These are phyloP conservation scores for Oxytropis ochrocephala DNA, from an alignment of 306 rosid species.

Conservation along the genomic window DNA sequence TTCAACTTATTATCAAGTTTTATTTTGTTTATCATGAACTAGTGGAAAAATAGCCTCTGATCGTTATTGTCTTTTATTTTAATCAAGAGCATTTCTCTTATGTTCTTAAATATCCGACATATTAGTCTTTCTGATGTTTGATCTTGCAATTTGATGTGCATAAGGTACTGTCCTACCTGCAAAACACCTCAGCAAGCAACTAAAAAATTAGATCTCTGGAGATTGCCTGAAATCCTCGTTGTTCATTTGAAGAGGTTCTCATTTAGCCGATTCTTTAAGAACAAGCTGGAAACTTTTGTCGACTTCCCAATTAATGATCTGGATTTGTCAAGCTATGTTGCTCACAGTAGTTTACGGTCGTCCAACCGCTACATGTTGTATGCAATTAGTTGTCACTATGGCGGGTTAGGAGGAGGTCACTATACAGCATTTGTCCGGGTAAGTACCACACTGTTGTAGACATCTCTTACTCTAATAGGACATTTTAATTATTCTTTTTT, in stretches of 20 bases:
- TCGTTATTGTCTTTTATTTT: constrained; percentile 2
- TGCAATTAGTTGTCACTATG: constrained; percentile 83
- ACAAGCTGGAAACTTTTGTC: constrained; percentile 72
- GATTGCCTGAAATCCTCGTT: constrained; percentile 80
- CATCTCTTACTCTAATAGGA: background rate
- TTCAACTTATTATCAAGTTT: constrained; percentile 1
- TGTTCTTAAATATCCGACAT: background rate
- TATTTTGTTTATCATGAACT: background rate
- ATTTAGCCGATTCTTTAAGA: constrained; percentile 35
- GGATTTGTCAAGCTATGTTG: constrained; percentile 49
- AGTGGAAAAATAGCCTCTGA: background rate
- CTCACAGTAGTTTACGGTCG: constrained; percentile 22
- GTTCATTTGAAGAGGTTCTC: constrained; percentile 89
- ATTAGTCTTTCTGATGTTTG: constrained; percentile 10
- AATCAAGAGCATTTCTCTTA: background rate
- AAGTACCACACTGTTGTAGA: constrained; percentile 27
- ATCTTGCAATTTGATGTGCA: constrained; percentile 14
- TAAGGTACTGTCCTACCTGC: constrained; percentile 82
- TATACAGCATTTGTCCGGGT: constrained; percentile 80
- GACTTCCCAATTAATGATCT: constrained; percentile 72
- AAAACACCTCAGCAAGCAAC: constrained; percentile 70
- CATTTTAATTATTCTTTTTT: background rate
- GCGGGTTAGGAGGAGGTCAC: constrained; percentile 80
- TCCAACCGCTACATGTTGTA: constrained; percentile 51
- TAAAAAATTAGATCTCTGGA: constrained; percentile 89